Conservation (phyloP, 148 eudicot genomes). For the Rhododendron ovatum region DNA sequence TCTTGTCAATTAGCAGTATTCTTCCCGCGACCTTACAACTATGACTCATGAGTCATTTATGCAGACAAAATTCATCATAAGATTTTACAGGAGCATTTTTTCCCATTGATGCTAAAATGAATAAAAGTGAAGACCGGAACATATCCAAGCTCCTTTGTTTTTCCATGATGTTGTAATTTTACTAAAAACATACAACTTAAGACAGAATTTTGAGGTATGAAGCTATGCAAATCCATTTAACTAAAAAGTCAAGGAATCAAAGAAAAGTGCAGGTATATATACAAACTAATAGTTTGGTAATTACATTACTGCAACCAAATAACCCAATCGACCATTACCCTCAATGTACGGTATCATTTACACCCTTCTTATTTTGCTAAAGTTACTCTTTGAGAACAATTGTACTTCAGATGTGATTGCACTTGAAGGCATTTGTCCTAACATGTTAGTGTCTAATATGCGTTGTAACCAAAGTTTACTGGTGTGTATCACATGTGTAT, state of each 20-base stretch:
- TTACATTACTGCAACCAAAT: neutral
- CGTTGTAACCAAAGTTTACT: no score
- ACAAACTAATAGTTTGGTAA: neutral
- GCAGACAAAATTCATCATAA: neutral
- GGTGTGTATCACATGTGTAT: no score
- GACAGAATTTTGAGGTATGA: neutral
- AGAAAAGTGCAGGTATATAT: neutral
- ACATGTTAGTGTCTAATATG: neutral
- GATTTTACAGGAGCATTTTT: neutral
- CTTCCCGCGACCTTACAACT: neutral
- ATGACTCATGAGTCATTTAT: neutral
- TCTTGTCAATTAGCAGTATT: neutral
- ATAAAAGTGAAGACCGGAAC: neutral
- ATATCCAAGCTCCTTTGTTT: neutral
- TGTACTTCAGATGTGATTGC: neutral
- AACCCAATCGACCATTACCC: neutral
- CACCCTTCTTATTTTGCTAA: neutral
- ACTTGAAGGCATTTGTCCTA: neutral
- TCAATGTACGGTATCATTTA: neutral
- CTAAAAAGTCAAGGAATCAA: neutral
- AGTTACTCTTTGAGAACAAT: neutral
- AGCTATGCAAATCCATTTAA: neutral
- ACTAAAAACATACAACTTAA: neutral
- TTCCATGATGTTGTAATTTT: neutral
- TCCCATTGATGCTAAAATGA: neutral